Conservation (phyloP, 2,329 filamentous ascomycete genomes). For the Daldinia sp. region DNA sequence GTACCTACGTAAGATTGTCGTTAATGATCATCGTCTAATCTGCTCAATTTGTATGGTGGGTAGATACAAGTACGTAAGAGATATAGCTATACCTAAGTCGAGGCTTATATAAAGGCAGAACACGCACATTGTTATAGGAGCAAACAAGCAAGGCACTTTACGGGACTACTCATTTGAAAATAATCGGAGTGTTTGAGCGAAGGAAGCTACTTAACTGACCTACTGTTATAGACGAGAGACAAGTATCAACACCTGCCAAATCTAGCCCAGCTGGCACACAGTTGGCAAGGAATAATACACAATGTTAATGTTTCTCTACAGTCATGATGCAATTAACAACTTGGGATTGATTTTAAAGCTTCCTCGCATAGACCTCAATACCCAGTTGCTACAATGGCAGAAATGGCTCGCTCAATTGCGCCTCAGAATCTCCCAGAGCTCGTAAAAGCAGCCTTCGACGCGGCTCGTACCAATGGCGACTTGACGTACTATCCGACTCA, state of each 20-base stretch:
- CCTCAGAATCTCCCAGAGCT: constrained; percentile 64
- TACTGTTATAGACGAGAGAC: neutral
- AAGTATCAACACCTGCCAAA: neutral
- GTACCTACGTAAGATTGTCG: constrained; percentile 20
- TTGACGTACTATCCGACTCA: constrained; percentile 67
- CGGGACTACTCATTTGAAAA: neutral
- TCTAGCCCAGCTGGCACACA: neutral
- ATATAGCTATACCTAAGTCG: neutral
- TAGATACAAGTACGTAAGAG: neutral
- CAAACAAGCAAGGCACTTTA: neutral
- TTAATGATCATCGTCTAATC: neutral
- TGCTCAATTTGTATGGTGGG: neutral
- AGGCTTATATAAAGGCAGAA: neutral
- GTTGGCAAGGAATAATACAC: neutral
- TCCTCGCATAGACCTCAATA: neutral
- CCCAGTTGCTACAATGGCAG: constrained; percentile 40
- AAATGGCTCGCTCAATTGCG: constrained; percentile 57
- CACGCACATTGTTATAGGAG: neutral
- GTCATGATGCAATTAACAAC: neutral
- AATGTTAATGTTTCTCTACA: neutral
- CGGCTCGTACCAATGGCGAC: constrained; percentile 62
- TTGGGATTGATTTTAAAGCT: neutral
- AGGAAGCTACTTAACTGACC: neutral
- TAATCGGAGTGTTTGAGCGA: neutral
- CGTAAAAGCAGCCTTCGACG: constrained; percentile 62